Conservation (phyloP, 208 protist species). For the Crithidia thermophila region DNA sequence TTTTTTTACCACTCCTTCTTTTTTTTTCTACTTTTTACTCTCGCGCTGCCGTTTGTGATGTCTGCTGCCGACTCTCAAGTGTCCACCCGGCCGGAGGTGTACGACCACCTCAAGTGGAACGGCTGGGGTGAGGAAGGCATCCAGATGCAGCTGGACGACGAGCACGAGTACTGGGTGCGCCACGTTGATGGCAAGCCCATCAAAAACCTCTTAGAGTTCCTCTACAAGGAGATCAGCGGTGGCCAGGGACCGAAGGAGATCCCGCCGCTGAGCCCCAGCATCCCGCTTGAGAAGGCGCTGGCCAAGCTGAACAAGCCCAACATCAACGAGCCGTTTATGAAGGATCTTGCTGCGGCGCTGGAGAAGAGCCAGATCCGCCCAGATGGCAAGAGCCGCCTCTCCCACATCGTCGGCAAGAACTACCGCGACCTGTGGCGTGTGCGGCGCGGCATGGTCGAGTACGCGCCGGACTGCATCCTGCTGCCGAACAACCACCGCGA, state of each 20-base stretch:
- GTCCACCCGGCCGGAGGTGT: constrained; percentile 48
- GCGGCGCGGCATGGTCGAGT: constrained; percentile 84
- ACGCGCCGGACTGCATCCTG: constrained; percentile 90
- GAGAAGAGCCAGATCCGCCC: constrained; percentile 66
- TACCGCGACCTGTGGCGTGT: constrained; percentile 93
- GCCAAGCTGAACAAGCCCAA: constrained; percentile 63
- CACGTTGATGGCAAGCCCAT: constrained; percentile 84
- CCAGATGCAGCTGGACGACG: constrained; percentile 70
- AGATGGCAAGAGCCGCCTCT: constrained; percentile 78
- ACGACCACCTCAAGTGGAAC: constrained; percentile 91
- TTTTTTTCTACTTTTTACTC: constrained; percentile 15
- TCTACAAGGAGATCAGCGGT: constrained; percentile 76
- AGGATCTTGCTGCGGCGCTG: constrained; percentile 55
- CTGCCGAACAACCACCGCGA: constrained; percentile 89
- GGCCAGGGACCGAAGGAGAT: constrained; percentile 42
- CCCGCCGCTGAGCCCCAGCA: constrained; percentile 62
- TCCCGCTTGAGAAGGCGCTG: constrained; percentile 75
- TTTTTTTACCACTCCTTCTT: neutral
- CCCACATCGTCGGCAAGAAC: constrained; percentile 93
- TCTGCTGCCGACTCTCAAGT: constrained; percentile 18
- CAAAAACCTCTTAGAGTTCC: constrained; percentile 77
- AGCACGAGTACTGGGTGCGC: constrained; percentile 52
- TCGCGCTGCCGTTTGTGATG: no score
- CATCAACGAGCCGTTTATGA: constrained; percentile 82
- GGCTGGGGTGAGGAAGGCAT: constrained; percentile 78